These are phyloP conservation scores for Paraphaeosphaeria minitans DNA, from an alignment of 2,329 filamentous ascomycete species.

Conservation along the genomic window DNA sequence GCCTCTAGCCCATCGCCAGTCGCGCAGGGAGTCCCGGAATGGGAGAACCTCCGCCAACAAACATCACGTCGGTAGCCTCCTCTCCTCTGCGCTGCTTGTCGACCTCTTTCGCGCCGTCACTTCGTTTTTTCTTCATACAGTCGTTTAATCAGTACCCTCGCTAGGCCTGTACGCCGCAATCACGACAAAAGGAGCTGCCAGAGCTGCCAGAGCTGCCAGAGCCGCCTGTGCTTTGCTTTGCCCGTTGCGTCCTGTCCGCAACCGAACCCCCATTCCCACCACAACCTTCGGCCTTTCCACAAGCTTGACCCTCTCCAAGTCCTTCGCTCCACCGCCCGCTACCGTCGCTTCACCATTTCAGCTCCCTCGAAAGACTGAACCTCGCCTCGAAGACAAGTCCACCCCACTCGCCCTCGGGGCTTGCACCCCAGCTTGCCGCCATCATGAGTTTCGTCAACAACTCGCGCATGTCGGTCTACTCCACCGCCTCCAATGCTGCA, in stretches of 20 bases:
- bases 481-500: constrained; percentile 63
- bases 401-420: constrained; percentile 24
- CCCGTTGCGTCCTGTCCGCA: background rate
- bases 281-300: background rate
- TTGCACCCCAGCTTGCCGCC: constrained; percentile 29
- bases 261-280: constrained; percentile 1
- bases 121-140: constrained; percentile 31
- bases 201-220: background rate
- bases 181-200: background rate
- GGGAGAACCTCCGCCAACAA: constrained; percentile 19
- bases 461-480: constrained; percentile 66
- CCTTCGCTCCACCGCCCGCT: constrained; percentile 17
- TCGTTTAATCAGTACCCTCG: constrained; percentile 27
- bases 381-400: constrained; percentile 16
- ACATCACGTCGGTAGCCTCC: constrained; percentile 20
- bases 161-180: constrained; percentile 13
- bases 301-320: background rate
- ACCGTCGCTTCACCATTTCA: constrained; percentile 24
- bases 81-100: constrained; percentile 20
- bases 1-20: constrained; percentile 7
- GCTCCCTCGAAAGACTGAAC: constrained; percentile 8
- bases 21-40: constrained; percentile 11
- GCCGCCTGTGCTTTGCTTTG: constrained; percentile 9
- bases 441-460: constrained; percentile 59
- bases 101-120: constrained; percentile 21